Evolutionary conservation across 257 asterid genomes (phyloP), one percentile per base, ranked within the genome.

Genomic region (Penstemon eatonii): DNA sequence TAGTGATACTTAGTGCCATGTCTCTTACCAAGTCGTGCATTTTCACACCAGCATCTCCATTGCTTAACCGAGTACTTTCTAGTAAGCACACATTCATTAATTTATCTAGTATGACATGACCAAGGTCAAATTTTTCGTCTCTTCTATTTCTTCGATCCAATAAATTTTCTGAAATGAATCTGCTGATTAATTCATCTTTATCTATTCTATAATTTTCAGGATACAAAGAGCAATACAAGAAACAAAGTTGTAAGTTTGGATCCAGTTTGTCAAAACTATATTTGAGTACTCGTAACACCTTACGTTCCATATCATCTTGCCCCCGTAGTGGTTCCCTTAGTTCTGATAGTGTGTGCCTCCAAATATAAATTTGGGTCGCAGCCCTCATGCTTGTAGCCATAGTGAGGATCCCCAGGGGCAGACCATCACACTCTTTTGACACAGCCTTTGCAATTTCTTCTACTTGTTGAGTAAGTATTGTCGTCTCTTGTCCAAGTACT

Each of bases 181-280:
- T 56, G 6, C 0, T 9, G 7, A 78, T 46, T 45, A 78, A 12
- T 60, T 66, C 69, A 0, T 11, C 45, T 69, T 57, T 59, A 4
- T 1, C 4, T 7, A 70, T 70, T 9, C 0, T 0, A 5, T 0
- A 18, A 8, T 74, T 77, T 61, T 70, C 69, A 4, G 80, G 80
- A 62, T 78, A 74, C 56, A 78, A 33, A 19, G 72, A 78, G 60
- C 83, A 74, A 11, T 67, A 74, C 74, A 74, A n/a, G 36, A 78
- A 74, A 10, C 75, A 74, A 4, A 2, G 10, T 42, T 69, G 59
- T 47, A 69, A 25, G 4, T 56, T 36, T 65, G 65, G 41, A 65
- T 6, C 33, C 7, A 56, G 25, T 6, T 5, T 37, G 5, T 75
- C 7, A 59, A 57, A 75, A 18, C 73, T 70, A 45, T 33, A 70